Conservation (phyloP, 2,329 filamentous ascomycete genomes). For the Hymenoscyphus fraxineus region DNA sequence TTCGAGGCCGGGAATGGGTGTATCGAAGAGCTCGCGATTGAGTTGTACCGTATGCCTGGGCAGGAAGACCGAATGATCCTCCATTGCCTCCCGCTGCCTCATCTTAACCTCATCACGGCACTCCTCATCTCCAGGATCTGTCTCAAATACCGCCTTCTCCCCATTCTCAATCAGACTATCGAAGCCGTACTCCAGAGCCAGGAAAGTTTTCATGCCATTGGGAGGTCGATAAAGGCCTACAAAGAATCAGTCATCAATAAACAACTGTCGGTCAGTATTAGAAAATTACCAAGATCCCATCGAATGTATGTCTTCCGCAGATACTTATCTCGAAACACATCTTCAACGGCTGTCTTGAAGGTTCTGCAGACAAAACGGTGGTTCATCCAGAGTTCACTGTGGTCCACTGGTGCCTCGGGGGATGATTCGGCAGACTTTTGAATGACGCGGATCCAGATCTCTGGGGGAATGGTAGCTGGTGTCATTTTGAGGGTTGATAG, state of each 20-base stretch:
- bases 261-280: not conserved
- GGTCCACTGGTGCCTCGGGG: conserved; percentile 10
- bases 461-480: conserved; percentile 15
- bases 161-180: not conserved
- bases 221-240: not conserved
- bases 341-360: conserved; percentile 18
- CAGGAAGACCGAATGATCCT: not conserved
- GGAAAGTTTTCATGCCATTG: not conserved
- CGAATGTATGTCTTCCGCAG: conserved; percentile 17
- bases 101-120: not conserved
- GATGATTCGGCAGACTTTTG: conserved; percentile 10
- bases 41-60: conserved; percentile 13
- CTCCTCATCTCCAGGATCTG: not conserved
- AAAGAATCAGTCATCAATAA: not conserved
- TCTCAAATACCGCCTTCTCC: not conserved
- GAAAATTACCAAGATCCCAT: conserved; percentile 16
- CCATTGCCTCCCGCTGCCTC: not conserved
- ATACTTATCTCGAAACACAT: conserved; percentile 18
- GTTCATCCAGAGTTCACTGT: conserved; percentile 18
- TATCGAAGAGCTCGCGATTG: conserved; percentile 16
- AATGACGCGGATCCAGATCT: conserved; percentile 21
- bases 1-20: conserved; percentile 12
- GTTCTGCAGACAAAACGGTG: conserved; percentile 18
- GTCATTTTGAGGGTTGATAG: not conserved
- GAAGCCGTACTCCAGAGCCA: not conserved